A percentile compares a stretch with the other conserved stretches of the same genome.
These are phyloP conservation scores for Brassica napus DNA, from an alignment of 345 rosid species.

Conservation along the genomic window Da-Ae NC_063446.1:17318001-17318500, in stretches of 20 bases:
- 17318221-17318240: slow-evolving; percentile 55
- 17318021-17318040: slow-evolving; percentile 54
- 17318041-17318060: slow-evolving; percentile 43
- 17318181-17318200: slow-evolving; percentile 67
- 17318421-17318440: slow-evolving; percentile 81
- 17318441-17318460: slow-evolving; percentile 80
- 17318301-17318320: slow-evolving; percentile 88
- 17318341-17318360: slow-evolving; percentile 81
- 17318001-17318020: slow-evolving; percentile 64
- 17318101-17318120: slow-evolving; percentile 56
- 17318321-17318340: slow-evolving; percentile 90
- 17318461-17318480: slow-evolving; percentile 55
- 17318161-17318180: slow-evolving; percentile 70
- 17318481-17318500: slow-evolving; percentile 46
- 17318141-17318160: slow-evolving; percentile 79
- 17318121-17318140: slow-evolving; percentile 73
- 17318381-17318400: slow-evolving; percentile 86
- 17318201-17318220: slow-evolving; percentile 52
- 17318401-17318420: slow-evolving; percentile 94
- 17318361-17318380: slow-evolving; percentile 91
- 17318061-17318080: slow-evolving; percentile 44
- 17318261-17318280: slow-evolving; percentile 84
- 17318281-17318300: slow-evolving; percentile 82
- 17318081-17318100: slow-evolving; percentile 45
- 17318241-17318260: slow-evolving; percentile 81